Conservation (phyloP, 2,329 filamentous ascomycete species). For the Epichloe gansuensis region DNA sequence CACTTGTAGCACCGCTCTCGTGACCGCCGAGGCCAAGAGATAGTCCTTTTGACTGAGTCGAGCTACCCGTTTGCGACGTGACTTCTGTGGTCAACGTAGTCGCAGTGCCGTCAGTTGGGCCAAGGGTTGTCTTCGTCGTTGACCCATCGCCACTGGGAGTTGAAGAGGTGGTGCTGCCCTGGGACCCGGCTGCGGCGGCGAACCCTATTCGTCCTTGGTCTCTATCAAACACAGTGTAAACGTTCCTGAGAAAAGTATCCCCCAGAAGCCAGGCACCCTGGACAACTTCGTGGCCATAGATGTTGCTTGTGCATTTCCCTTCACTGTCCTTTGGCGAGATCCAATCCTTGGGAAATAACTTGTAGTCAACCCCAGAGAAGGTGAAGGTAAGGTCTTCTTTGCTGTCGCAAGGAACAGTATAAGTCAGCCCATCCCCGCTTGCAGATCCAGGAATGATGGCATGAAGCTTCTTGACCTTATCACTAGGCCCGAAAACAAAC, state of each 20-base stretch:
- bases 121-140: background rate
- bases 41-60: background rate
- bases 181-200: slow-evolving; percentile 6
- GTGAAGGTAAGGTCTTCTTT: slow-evolving; percentile 46
- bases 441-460: slow-evolving; percentile 49
- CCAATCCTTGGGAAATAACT: slow-evolving; percentile 60
- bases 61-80: background rate
- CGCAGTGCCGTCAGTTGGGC: slow-evolving; percentile 1
- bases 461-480: slow-evolving; percentile 56
- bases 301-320: slow-evolving; percentile 54
- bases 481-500: slow-evolving; percentile 58
- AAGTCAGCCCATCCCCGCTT: slow-evolving; percentile 47
- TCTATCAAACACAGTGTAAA: slow-evolving; percentile 74
- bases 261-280: slow-evolving; percentile 64
- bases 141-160: background rate
- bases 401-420: slow-evolving; percentile 60
- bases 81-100: slow-evolving; percentile 1
- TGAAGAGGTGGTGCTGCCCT: background rate
- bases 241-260: slow-evolving; percentile 79
- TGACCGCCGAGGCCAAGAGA: slow-evolving; percentile 12
- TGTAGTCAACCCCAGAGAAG: slow-evolving; percentile 56
- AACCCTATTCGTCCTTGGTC: slow-evolving; percentile 47
- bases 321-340: slow-evolving; percentile 33
- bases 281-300: slow-evolving; percentile 60
- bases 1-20: slow-evolving; percentile 5